Percentiles rank a stretch among this genome's conserved stretches.
Evolutionary conservation across 768 basidiomycete genomes (phyloP).

Genomic region (Russula olivacea): DNA sequence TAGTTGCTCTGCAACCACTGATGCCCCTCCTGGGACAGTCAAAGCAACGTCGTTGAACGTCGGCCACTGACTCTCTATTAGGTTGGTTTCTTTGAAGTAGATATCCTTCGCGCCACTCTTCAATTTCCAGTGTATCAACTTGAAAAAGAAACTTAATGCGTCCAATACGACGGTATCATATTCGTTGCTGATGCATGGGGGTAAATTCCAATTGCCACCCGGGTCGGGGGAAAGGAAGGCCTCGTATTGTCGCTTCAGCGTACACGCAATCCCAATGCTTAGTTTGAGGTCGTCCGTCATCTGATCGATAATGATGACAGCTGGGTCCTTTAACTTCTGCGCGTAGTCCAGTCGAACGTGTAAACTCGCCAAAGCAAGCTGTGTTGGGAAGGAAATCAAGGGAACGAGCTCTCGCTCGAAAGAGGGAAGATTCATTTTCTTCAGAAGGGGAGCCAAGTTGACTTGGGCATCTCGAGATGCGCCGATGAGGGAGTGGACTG

Average conservation of each 20-base stretch:
- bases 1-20: constrained; percentile 90
- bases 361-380: constrained; percentile 86
- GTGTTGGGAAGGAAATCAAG: constrained; percentile 93
- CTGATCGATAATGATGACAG: constrained; percentile 87
- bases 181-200: constrained; percentile 80
- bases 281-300: constrained; percentile 90
- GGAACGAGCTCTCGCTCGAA: constrained; percentile 87
- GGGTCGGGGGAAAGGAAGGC: constrained; percentile 86
- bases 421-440: constrained; percentile 84
- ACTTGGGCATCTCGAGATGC: constrained; percentile 85
- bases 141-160: constrained; percentile 85
- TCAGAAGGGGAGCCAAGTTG: constrained; percentile 66
- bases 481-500: constrained; percentile 80
- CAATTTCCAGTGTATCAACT: constrained; percentile 90
- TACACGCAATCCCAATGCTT: constrained; percentile 85
- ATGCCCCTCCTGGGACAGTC: constrained; percentile 79
- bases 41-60: constrained; percentile 91
- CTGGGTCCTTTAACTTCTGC: constrained; percentile 81
- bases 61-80: constrained; percentile 95
- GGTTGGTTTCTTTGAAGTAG: constrained; percentile 96
- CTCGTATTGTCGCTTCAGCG: constrained; percentile 92
- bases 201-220: constrained; percentile 82
- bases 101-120: constrained; percentile 89
- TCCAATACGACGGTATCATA: constrained; percentile 89
- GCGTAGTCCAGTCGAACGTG: constrained; percentile 87